Evolutionary conservation across 805 yeast species (phyloP).

Genomic region (Pichia scutulata): DNA sequence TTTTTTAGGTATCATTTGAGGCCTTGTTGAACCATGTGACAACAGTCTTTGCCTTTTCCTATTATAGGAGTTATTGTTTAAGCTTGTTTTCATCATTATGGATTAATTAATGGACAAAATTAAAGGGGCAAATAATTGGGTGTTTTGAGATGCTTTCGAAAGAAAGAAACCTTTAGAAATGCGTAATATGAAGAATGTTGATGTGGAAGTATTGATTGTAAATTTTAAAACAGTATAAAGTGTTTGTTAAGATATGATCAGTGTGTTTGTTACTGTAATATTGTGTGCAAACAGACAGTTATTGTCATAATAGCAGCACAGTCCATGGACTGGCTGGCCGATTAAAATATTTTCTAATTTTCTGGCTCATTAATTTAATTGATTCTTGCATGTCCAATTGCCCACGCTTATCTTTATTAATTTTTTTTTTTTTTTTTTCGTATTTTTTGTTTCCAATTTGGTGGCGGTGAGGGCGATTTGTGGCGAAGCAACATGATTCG

Average conservation of each 20-base stretch:
- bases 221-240: neutral
- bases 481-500: neutral
- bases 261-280: neutral
- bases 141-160: conserved; percentile 2
- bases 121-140: neutral
- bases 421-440: neutral
- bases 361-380: neutral
- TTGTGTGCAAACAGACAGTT: neutral
- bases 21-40: conserved; percentile 10
- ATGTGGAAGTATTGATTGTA: neutral
- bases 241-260: neutral
- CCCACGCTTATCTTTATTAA: neutral
- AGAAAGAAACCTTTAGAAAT: neutral
- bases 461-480: neutral
- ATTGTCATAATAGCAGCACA: neutral
- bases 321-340: neutral
- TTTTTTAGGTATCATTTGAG: conserved; percentile 10
- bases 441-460: neutral
- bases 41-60: conserved; percentile 8
- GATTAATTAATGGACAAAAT: neutral
- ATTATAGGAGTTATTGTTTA: neutral
- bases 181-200: neutral
- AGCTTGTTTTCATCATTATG: neutral
- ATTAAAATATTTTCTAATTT: neutral
- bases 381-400: neutral